These are phyloP conservation scores for Hypoxylon rickii DNA, from an alignment of 495 filamentous ascomycete species.

Conservation along the genomic window DNA sequence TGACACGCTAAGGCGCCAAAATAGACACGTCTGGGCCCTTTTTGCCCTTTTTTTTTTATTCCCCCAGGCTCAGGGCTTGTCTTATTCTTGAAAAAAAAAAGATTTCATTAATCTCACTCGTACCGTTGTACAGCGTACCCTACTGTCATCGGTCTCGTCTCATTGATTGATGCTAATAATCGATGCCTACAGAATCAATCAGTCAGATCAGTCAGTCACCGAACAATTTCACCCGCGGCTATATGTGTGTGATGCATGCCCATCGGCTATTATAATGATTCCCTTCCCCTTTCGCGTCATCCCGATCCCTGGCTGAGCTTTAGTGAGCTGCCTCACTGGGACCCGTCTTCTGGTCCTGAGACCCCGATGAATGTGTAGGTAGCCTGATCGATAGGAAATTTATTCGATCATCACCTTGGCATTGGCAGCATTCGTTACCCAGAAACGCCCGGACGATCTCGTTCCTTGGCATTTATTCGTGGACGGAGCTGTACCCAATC, in stretches of 20 bases:
- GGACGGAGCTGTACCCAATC: constrained; percentile 24
- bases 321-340: constrained; percentile 35
- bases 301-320: constrained; percentile 12
- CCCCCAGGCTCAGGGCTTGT: background rate
- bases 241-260: background rate
- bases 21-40: constrained; percentile 23
- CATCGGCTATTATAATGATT: constrained; percentile 7
- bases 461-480: constrained; percentile 27
- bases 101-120: constrained; percentile 9
- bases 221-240: too few species aligned
- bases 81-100: constrained; percentile 1
- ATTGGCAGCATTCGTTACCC: constrained; percentile 20
- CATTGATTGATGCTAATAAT: too few species aligned
- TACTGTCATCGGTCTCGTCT: too few species aligned
- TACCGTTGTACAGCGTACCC: constrained; percentile 1
- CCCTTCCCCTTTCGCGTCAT: constrained; percentile 15
- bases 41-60: constrained; percentile 4
- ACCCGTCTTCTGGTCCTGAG: too few species aligned
- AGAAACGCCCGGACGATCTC: constrained; percentile 28
- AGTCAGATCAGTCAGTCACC: too few species aligned
- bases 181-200: too few species aligned
- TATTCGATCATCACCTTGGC: constrained; percentile 30
- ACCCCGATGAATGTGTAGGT: too few species aligned
- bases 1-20: constrained; percentile 22
- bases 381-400: constrained; percentile 23